phyloP scores from a whole-genome alignment of 257 asterid species.

The Misopates orontium region DNA sequence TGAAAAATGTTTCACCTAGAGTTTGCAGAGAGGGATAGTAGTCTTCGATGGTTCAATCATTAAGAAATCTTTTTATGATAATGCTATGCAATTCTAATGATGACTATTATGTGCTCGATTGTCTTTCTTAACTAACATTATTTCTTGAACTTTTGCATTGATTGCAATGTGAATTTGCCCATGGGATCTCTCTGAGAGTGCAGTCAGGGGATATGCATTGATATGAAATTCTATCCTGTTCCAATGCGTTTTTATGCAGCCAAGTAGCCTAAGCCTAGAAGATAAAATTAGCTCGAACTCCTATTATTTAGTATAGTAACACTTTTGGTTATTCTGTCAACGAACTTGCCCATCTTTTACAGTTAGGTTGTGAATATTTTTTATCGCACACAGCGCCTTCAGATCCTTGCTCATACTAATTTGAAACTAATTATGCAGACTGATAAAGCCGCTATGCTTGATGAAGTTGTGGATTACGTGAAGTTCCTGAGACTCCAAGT shows the following conservation, averaged over 20 bases:
- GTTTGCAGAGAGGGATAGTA: no score
- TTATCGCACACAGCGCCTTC: constrained; percentile 10
- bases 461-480: constrained; percentile 93
- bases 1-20: no score
- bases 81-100: background rate
- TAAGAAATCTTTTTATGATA: background rate
- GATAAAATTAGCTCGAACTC: background rate
- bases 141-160: background rate
- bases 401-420: constrained; percentile 24
- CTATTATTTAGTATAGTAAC: background rate
- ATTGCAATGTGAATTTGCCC: background rate
- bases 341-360: background rate
- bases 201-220: background rate
- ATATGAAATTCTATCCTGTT: background rate
- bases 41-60: background rate
- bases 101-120: background rate
- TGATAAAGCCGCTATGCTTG: constrained; percentile 98
- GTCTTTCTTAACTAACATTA: background rate
- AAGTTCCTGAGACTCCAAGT: constrained; percentile 97
- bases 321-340: background rate
- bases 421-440: constrained; percentile 49
- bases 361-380: background rate
- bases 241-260: background rate
- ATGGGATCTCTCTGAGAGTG: background rate
- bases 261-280: background rate